A percentile compares a stretch with the other conserved stretches of the same genome.
Evolutionary conservation across 2,329 filamentous ascomycete genomes (phyloP).

Genomic region (Stachybotrys elegans): DNA sequence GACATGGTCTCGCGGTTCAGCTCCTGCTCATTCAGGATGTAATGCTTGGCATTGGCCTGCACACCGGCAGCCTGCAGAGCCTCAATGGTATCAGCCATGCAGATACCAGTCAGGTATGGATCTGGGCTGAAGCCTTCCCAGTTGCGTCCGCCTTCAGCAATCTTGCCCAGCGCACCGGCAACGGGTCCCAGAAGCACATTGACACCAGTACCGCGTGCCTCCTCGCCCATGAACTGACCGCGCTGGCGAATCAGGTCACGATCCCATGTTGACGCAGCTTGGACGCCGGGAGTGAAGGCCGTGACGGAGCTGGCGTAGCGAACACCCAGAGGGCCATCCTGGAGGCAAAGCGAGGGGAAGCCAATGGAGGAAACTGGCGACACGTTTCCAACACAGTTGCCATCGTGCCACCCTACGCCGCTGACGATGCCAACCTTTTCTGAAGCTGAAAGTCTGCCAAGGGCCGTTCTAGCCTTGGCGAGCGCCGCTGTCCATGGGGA

Average conservation of each 20-base stretch:
- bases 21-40: slow-evolving; percentile 72
- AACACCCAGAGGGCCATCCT: slow-evolving; percentile 18
- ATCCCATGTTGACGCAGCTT: slow-evolving; percentile 61
- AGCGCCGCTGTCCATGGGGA: slow-evolving; percentile 3
- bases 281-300: slow-evolving; percentile 48
- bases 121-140: slow-evolving; percentile 64
- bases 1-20: slow-evolving; percentile 54
- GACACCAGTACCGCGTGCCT: slow-evolving; percentile 72
- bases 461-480: not conserved
- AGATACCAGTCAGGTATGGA: slow-evolving; percentile 63
- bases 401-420: slow-evolving; percentile 3
- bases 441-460: slow-evolving; percentile 1
- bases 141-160: slow-evolving; percentile 35
- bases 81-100: slow-evolving; percentile 52
- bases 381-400: slow-evolving; percentile 15
- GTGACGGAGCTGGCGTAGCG: slow-evolving; percentile 27
- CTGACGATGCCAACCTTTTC: slow-evolving; percentile 3
- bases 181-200: slow-evolving; percentile 72
- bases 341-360: slow-evolving; percentile 30
- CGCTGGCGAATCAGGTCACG: slow-evolving; percentile 62
- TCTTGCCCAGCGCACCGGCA: slow-evolving; percentile 29
- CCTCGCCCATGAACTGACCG: slow-evolving; percentile 68
- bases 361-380: slow-evolving; percentile 26
- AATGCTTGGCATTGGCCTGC: slow-evolving; percentile 55
- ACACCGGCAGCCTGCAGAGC: slow-evolving; percentile 38